phyloP scores from a whole-genome alignment of 2,329 filamentous ascomycete genomes.

The Dothiorella sarmentorum region DNA sequence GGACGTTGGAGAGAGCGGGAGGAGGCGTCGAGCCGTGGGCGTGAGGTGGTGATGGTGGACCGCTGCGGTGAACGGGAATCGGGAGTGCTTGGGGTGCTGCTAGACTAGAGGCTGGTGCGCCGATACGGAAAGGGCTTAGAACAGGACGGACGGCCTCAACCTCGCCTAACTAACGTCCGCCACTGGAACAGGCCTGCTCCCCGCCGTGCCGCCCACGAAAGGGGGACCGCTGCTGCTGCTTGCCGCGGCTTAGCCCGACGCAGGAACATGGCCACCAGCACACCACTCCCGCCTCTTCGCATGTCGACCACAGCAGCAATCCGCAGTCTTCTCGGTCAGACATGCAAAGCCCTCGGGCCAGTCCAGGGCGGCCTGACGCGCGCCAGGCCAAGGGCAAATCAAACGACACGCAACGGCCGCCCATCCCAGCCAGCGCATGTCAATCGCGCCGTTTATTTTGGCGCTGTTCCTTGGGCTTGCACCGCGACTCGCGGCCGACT shows the following conservation, averaged over 20 bases:
- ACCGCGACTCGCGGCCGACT: slow-evolving; percentile 7
- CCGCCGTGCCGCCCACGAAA: slow-evolving; percentile 3
- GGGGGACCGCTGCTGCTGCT: neutral
- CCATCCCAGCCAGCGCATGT: neutral
- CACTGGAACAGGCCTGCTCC: neutral
- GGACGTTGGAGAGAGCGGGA: slow-evolving; percentile 7
- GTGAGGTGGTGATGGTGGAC: slow-evolving; percentile 11
- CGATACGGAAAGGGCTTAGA: slow-evolving; percentile 5
- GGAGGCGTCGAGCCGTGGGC: slow-evolving; percentile 15
- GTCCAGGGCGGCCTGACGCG: slow-evolving; percentile 3
- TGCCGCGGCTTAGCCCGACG: neutral
- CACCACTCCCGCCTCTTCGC: too few relatives aligned
- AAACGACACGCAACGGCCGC: slow-evolving; percentile 13
- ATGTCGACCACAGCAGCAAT: too few relatives aligned
- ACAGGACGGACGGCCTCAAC: neutral
- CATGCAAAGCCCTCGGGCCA: too few relatives aligned
- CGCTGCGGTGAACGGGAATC: slow-evolving; percentile 10
- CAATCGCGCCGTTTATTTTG: slow-evolving; percentile 8
- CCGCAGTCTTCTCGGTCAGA: too few relatives aligned
- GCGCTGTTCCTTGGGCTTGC: neutral
- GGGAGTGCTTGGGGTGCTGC: slow-evolving; percentile 13
- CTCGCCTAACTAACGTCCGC: too few relatives aligned
- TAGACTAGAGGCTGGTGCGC: slow-evolving; percentile 5
- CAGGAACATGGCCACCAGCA: neutral
- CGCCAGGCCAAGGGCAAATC: slow-evolving; percentile 2